Conservation (phyloP, 2,329 filamentous ascomycete genomes). For the Fusarium newnesense region DNA sequence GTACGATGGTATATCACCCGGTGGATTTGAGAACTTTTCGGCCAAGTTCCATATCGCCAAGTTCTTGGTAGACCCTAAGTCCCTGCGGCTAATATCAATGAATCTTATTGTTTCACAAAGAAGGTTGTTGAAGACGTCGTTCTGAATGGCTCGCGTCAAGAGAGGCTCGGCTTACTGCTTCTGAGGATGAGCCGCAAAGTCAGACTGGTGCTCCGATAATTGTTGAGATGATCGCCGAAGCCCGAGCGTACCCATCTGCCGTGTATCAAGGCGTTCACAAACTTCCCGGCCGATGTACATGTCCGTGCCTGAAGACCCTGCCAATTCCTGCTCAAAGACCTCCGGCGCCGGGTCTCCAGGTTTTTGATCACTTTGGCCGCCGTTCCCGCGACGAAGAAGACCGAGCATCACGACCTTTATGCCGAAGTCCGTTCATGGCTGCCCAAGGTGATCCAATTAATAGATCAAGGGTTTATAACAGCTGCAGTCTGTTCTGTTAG, state of each 20-base stretch:
- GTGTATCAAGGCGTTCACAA: conserved; percentile 1
- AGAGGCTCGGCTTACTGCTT: conserved; percentile 15
- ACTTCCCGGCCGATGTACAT: conserved; percentile 8
- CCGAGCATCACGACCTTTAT: conserved; percentile 2
- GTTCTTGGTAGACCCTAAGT: not conserved
- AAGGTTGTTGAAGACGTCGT: not conserved
- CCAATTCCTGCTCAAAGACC: conserved; percentile 2
- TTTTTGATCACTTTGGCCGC: conserved; percentile 20
- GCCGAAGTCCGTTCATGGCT: conserved; percentile 4
- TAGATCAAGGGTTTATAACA: not conserved
- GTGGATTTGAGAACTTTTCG: conserved; percentile 22
- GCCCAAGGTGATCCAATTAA: conserved; percentile 2
- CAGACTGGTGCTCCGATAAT: not conserved
- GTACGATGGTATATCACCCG: conserved; percentile 10
- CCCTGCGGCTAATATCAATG: conserved; percentile 6
- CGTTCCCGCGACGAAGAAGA: conserved; percentile 18
- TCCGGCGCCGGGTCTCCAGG: conserved; percentile 16
- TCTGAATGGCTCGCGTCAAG: conserved; percentile 5
- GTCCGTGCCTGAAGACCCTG: conserved; percentile 5
- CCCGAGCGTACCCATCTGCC: conserved; percentile 14
- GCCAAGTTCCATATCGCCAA: conserved; percentile 32
- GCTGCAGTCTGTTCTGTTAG: not conserved
- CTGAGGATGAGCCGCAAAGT: conserved; percentile 14
- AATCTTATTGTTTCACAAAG: not conserved
- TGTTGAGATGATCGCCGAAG: conserved; percentile 26